These are phyloP conservation scores for Tetrahymena malaccensis DNA, from an alignment of 73 alveolate species.

Conservation along the genomic window DNA sequence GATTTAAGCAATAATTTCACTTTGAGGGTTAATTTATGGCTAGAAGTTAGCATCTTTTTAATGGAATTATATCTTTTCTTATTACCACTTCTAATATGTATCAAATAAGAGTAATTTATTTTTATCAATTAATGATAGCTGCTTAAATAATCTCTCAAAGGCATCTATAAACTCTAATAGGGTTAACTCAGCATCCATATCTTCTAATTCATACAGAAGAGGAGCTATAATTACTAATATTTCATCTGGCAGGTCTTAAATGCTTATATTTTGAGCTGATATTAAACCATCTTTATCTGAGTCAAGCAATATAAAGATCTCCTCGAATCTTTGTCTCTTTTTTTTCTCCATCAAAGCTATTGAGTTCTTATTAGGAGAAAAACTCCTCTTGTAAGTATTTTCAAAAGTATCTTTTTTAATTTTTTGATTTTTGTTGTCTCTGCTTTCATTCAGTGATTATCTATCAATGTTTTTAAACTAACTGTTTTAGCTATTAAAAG, in stretches of 20 bases:
- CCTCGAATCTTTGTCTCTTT: neutral
- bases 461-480: neutral
- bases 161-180: neutral
- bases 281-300: neutral
- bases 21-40: neutral
- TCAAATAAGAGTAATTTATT: neutral
- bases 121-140: neutral
- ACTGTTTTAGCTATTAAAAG: neutral
- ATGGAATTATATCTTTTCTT: neutral
- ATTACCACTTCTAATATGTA: neutral
- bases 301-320: neutral
- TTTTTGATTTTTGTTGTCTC: neutral
- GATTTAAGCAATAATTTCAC: neutral
- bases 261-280: neutral
- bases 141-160: neutral
- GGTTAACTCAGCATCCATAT: neutral
- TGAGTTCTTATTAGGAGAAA: neutral
- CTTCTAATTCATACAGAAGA: neutral
- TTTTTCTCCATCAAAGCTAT: neutral
- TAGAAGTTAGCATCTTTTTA: neutral
- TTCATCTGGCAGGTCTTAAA: neutral
- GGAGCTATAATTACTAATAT: neutral
- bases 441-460: neutral
- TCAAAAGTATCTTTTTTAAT: neutral
- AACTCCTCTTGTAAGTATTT: neutral